These are phyloP conservation scores for Delphinella strobiligena DNA, from an alignment of 2,329 filamentous ascomycete genomes.

Conservation along the genomic window DNA sequence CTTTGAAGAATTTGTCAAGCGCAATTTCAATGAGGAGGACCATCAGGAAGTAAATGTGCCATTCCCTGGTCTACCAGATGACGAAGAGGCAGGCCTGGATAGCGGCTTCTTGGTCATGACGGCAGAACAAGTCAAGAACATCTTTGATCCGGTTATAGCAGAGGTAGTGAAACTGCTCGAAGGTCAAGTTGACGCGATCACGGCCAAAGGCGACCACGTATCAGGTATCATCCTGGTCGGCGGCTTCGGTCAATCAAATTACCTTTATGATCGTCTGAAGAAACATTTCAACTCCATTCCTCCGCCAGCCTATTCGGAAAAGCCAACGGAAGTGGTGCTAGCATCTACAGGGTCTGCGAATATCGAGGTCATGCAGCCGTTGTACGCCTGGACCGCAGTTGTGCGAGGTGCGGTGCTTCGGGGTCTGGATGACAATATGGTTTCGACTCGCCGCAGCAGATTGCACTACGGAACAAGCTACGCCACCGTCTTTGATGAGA, in stretches of 20 bases:
- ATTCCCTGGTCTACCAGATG: slow-evolving; percentile 64
- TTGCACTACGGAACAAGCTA: slow-evolving; percentile 74
- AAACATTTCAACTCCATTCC: slow-evolving; percentile 47
- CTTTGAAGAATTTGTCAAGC: slow-evolving; percentile 77
- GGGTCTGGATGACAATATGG: slow-evolving; percentile 71
- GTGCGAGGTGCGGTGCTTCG: slow-evolving; percentile 65
- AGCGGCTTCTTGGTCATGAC: slow-evolving; percentile 67
- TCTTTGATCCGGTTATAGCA: slow-evolving; percentile 54
- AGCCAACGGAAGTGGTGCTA: slow-evolving; percentile 56
- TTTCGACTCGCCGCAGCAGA: slow-evolving; percentile 59
- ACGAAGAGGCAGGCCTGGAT: slow-evolving; percentile 63
- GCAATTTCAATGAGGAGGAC: slow-evolving; percentile 71
- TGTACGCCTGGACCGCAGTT: slow-evolving; percentile 69
- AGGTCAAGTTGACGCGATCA: slow-evolving; percentile 33
- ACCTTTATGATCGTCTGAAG: slow-evolving; percentile 60
- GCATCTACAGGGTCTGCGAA: slow-evolving; percentile 75
- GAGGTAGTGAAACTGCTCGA: slow-evolving; percentile 29
- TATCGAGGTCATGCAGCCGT: slow-evolving; percentile 64
- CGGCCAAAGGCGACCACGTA: slow-evolving; percentile 28
- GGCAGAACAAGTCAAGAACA: slow-evolving; percentile 51
- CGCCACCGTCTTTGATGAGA: slow-evolving; percentile 68
- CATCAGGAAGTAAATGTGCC: slow-evolving; percentile 59
- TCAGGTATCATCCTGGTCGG: slow-evolving; percentile 66
- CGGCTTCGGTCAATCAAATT: slow-evolving; percentile 64
- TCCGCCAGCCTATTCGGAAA: slow-evolving; percentile 44